A percentile compares a stretch with the other conserved stretches of the same genome.
Conservation (phyloP, 1,139 yeast genomes). For the Pneumocystis murina region DNA sequence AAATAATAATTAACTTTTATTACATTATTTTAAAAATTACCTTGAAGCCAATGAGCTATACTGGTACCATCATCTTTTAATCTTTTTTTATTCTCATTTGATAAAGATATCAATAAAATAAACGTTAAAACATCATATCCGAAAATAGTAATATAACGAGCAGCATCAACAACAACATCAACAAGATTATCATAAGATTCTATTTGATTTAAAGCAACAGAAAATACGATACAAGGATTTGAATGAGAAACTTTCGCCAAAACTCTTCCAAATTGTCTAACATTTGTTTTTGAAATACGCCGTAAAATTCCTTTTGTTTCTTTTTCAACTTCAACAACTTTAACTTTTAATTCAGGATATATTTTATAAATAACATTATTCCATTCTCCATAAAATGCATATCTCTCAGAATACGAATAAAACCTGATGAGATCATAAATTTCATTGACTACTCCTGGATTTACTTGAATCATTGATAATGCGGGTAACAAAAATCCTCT, state of each 20-base stretch:
- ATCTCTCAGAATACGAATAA: slow-evolving; percentile 52
- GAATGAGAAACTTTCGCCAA: slow-evolving; percentile 62
- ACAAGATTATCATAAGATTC: slow-evolving; percentile 87
- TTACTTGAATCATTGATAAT: slow-evolving; percentile 43
- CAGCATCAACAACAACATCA: slow-evolving; percentile 63
- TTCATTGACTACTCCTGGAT: slow-evolving; percentile 48
- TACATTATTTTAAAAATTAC: slow-evolving; percentile 10
- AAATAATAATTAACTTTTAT: slow-evolving; percentile 26
- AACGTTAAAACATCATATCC: slow-evolving; percentile 80
- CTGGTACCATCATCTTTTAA: slow-evolving; percentile 67
- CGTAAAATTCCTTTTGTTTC: slow-evolving; percentile 69
- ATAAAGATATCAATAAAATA: slow-evolving; percentile 46
- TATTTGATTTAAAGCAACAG: slow-evolving; percentile 34
- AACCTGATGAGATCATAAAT: slow-evolving; percentile 40
- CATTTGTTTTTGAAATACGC: slow-evolving; percentile 75
- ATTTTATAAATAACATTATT: slow-evolving; percentile 40
- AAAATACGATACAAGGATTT: slow-evolving; percentile 65
- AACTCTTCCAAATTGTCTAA: slow-evolving; percentile 58
- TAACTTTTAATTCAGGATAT: slow-evolving; percentile 43
- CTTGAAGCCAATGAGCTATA: slow-evolving; percentile 73
- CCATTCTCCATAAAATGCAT: slow-evolving; percentile 72
- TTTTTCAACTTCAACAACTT: slow-evolving; percentile 59
- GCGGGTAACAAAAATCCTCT: slow-evolving; percentile 58
- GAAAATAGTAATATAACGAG: slow-evolving; percentile 58
- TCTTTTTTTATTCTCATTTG: slow-evolving; percentile 26